Percentiles rank a stretch among this genome's conserved stretches.
Evolutionary conservation across 345 rosid species (phyloP).

Genomic region (Laguncularia racemosa): DNA sequence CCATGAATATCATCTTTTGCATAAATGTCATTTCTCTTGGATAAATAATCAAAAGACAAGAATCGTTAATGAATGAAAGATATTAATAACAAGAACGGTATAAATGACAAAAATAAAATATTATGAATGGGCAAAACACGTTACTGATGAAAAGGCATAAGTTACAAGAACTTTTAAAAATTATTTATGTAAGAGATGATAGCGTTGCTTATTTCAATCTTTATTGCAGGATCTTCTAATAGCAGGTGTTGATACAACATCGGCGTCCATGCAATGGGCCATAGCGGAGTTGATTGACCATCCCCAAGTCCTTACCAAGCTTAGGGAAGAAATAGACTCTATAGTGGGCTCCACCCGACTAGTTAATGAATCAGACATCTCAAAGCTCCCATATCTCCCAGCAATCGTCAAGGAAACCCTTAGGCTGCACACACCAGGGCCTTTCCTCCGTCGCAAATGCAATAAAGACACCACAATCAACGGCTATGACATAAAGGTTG

Average conservation of each 20-base stretch:
- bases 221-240: slow-evolving; percentile 23
- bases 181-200: background rate
- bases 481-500: slow-evolving; percentile 18
- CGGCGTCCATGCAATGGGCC: slow-evolving; percentile 29
- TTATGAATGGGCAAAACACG: too few relatives aligned
- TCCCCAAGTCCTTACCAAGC: slow-evolving; percentile 18
- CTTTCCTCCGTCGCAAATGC: slow-evolving; percentile 29
- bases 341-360: slow-evolving; percentile 17
- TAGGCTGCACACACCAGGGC: slow-evolving; percentile 29
- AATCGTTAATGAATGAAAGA: too few relatives aligned
- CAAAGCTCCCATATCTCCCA: slow-evolving; percentile 30
- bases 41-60: too few relatives aligned
- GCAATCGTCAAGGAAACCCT: slow-evolving; percentile 35
- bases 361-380: slow-evolving; percentile 32
- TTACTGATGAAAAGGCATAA: too few relatives aligned
- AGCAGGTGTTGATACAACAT: slow-evolving; percentile 27
- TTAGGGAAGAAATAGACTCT: slow-evolving; percentile 24
- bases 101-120: too few relatives aligned
- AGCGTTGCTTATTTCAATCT: background rate
- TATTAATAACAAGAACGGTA: too few relatives aligned
- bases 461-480: slow-evolving; percentile 12
- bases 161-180: too few relatives aligned
- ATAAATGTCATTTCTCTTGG: too few relatives aligned
- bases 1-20: too few relatives aligned
- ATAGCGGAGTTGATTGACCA: slow-evolving; percentile 28